phyloP scores from a whole-genome alignment of 2,329 filamentous ascomycete species.

The Hirsutella rhossiliensis region DNA sequence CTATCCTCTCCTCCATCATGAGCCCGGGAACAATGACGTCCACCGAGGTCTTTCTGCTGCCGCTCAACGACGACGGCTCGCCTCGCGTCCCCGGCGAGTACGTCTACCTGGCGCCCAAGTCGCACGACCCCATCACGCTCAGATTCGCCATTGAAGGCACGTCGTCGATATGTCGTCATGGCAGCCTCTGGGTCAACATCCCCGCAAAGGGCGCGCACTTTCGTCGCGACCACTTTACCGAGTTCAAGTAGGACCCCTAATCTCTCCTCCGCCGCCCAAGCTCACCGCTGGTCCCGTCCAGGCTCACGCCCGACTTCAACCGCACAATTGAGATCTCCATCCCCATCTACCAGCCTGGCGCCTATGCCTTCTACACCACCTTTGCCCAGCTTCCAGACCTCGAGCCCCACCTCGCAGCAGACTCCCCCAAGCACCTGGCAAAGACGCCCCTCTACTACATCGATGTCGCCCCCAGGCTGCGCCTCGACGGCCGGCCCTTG shows the following conservation, averaged over 20 bases:
- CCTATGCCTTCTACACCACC: slow-evolving; percentile 89
- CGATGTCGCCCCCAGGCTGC: slow-evolving; percentile 76
- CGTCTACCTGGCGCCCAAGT: slow-evolving; percentile 73
- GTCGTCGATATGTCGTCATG: slow-evolving; percentile 88
- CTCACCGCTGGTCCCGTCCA: slow-evolving; percentile 20
- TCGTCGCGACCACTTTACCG: slow-evolving; percentile 64
- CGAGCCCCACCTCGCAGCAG: slow-evolving; percentile 14
- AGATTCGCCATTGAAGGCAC: slow-evolving; percentile 90
- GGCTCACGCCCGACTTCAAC: slow-evolving; percentile 86
- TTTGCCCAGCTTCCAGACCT: slow-evolving; percentile 75
- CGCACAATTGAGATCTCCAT: slow-evolving; percentile 82
- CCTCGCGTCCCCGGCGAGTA: slow-evolving; percentile 83
- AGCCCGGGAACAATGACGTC: slow-evolving; percentile 50
- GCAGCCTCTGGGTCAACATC: slow-evolving; percentile 94
- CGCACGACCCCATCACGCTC: slow-evolving; percentile 62
- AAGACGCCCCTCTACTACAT: slow-evolving; percentile 79
- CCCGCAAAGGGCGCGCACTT: slow-evolving; percentile 68
- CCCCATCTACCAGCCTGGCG: slow-evolving; percentile 69
- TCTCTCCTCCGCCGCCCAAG: background rate
- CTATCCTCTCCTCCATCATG: slow-evolving; percentile 30
- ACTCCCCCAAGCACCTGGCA: slow-evolving; percentile 27
- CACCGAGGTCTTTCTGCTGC: slow-evolving; percentile 72
- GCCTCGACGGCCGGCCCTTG: slow-evolving; percentile 59
- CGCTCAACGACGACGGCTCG: slow-evolving; percentile 84
- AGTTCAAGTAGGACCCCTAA: slow-evolving; percentile 63